phyloP scores from a whole-genome alignment of 306 rosid species.

The Acacia confusa region DNA sequence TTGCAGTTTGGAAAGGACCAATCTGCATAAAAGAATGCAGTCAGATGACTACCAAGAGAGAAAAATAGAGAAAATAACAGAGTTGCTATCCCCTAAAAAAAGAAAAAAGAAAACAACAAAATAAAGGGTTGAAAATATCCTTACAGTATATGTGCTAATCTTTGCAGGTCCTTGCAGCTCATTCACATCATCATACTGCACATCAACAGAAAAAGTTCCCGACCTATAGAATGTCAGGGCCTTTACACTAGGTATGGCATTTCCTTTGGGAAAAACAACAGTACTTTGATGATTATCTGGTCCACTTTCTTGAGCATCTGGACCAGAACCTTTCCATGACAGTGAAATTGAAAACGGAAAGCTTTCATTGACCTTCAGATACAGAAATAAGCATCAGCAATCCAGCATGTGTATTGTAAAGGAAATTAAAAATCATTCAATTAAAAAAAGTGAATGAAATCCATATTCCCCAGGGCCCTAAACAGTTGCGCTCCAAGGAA shows the following conservation, averaged over 20 bases:
- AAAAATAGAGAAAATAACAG: not conserved
- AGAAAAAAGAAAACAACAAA: not conserved
- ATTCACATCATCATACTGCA: conserved; percentile 58
- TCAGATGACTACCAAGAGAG: not conserved
- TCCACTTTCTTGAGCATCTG: conserved; percentile 64
- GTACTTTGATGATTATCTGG: conserved; percentile 59
- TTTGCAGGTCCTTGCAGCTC: conserved; percentile 65
- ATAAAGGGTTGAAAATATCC: conserved; percentile 12
- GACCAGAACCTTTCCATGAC: conserved; percentile 80
- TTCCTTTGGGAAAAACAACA: conserved; percentile 79
- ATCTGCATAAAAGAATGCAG: conserved; percentile 48
- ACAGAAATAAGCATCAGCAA: not conserved
- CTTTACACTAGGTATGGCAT: conserved; percentile 73
- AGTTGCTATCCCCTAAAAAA: not conserved
- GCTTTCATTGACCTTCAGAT: conserved; percentile 75
- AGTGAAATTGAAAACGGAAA: conserved; percentile 77
- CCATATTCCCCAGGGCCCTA: not conserved
- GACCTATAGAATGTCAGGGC: conserved; percentile 66
- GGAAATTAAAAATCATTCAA: not conserved
- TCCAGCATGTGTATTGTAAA: not conserved
- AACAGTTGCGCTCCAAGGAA: not conserved
- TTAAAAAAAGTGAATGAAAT: not conserved
- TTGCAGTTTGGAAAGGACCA: conserved; percentile 80
- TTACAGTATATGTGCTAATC: conserved; percentile 83
- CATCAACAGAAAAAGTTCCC: conserved; percentile 80